These are phyloP conservation scores for Myxozyma sirexii DNA, from an alignment of 805 yeast species.

Conservation along the genomic window DNA sequence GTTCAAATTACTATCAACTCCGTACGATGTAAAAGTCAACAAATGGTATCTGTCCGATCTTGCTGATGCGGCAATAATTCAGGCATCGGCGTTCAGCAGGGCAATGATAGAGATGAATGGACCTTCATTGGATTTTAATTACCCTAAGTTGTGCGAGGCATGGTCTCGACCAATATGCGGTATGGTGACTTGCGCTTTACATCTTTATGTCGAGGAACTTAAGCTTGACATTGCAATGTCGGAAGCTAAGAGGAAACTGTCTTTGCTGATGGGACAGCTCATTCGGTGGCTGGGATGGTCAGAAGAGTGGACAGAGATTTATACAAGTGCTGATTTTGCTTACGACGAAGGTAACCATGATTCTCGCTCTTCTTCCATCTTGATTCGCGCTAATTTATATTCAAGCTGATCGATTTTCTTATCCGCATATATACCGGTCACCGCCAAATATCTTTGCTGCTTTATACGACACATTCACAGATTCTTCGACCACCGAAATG, in stretches of 20 bases:
- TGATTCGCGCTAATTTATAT: neutral
- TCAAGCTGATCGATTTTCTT: conserved; percentile 10
- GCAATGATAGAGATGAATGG: neutral
- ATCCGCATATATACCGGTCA: neutral
- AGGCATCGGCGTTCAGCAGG: conserved; percentile 5
- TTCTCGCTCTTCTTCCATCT: too few species aligned
- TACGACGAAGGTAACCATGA: conserved; percentile 17
- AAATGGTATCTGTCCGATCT: conserved; percentile 4
- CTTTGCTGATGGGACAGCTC: conserved; percentile 60
- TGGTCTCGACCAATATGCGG: conserved; percentile 4
- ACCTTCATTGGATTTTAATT: neutral
- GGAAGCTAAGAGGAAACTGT: conserved; percentile 45
- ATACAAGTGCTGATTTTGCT: conserved; percentile 1
- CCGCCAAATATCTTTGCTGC: conserved; percentile 23
- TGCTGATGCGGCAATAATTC: neutral
- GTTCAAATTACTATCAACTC: neutral
- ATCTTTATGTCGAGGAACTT: conserved; percentile 75
- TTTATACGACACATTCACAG: conserved; percentile 13
- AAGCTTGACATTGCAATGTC: conserved; percentile 51
- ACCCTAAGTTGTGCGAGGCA: neutral
- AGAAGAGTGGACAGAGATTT: conserved; percentile 51
- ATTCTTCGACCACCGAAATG: neutral
- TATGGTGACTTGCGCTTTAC: conserved; percentile 63
- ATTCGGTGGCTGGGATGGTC: conserved; percentile 77
- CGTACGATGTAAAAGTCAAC: neutral